Evolutionary conservation across 2,329 filamentous ascomycete species (phyloP).

Genomic region (Claviceps citrina): DNA sequence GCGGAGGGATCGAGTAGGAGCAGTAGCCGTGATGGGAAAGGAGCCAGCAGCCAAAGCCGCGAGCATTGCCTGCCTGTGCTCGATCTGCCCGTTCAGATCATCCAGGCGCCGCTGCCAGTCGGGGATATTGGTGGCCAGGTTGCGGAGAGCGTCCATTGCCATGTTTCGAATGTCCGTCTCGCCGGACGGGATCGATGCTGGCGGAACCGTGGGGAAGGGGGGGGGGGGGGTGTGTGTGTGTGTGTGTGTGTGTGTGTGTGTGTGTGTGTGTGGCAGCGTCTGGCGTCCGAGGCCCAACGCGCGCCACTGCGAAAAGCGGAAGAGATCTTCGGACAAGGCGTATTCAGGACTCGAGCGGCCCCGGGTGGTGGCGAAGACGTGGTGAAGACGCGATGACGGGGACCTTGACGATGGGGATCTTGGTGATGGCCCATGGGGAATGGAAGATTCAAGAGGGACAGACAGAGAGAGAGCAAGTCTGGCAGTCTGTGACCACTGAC

Average conservation of each 20-base stretch:
- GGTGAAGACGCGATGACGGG: too few relatives aligned
- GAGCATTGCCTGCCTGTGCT: slow-evolving; percentile 44
- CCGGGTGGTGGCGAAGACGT: too few relatives aligned
- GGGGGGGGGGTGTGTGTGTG: too few relatives aligned
- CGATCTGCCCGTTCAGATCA: slow-evolving; percentile 44
- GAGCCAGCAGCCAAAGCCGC: slow-evolving; percentile 32
- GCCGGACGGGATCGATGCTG: slow-evolving; percentile 14
- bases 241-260: too few relatives aligned
- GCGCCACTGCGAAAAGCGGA: slow-evolving; percentile 8
- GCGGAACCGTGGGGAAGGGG: slow-evolving; percentile 10
- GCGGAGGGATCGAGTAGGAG: slow-evolving; percentile 27
- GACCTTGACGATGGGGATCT: too few relatives aligned
- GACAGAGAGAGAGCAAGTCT: too few relatives aligned
- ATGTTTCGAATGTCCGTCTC: slow-evolving; percentile 19
- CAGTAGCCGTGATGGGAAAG: slow-evolving; percentile 11
- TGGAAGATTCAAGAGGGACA: too few relatives aligned
- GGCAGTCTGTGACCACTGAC: too few relatives aligned
- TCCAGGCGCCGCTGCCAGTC: slow-evolving; percentile 45
- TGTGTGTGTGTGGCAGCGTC: slow-evolving; percentile 15
- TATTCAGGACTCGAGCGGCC: not conserved
- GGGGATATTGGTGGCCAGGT: slow-evolving; percentile 39
- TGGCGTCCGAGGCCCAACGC: slow-evolving; percentile 20
- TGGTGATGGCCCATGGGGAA: too few relatives aligned
- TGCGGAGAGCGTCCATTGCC: slow-evolving; percentile 41
- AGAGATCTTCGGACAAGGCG: not conserved